These are phyloP conservation scores for Coniochaeta prunicola DNA, from an alignment of 2,329 filamentous ascomycete genomes.

Conservation along the genomic window DNA sequence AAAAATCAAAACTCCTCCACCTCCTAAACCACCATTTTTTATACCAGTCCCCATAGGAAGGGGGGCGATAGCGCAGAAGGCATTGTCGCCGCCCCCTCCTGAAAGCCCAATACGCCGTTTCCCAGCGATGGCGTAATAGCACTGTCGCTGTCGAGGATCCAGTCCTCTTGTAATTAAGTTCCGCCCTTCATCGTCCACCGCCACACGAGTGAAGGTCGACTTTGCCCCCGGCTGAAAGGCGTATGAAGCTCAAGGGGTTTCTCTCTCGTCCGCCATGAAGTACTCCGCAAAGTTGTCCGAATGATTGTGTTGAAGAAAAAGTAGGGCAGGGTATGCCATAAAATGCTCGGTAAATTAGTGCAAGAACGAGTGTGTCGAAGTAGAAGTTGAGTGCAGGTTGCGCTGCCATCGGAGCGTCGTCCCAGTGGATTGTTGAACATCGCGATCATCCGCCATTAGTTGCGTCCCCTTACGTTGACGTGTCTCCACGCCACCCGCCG, in stretches of 20 bases:
- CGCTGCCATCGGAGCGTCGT: conserved; percentile 15
- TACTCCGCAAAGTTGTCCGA: background rate
- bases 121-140: conserved; percentile 29
- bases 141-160: conserved; percentile 26
- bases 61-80: conserved; percentile 29
- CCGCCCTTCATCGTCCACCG: conserved; percentile 5
- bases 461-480: conserved; percentile 1
- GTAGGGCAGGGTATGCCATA: background rate
- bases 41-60: background rate
- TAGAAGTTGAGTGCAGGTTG: conserved; percentile 26
- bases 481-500: background rate
- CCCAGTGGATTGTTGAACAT: conserved; percentile 22
- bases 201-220: conserved; percentile 2
- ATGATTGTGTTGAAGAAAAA: background rate
- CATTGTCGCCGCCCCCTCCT: conserved; percentile 25
- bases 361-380: conserved; percentile 9
- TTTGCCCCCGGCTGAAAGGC: conserved; percentile 19
- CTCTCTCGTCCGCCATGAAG: background rate
- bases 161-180: conserved; percentile 1
- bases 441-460: conserved; percentile 6
- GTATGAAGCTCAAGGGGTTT: conserved; percentile 9
- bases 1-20: conserved; percentile 13
- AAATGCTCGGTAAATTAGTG: conserved; percentile 7
- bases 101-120: conserved; percentile 16
- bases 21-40: conserved; percentile 2